A percentile compares a stretch with the other conserved stretches of the same genome.
Conservation (phyloP, 1,284 basidiomycete species). For the Kalmanozyma brasiliensis region DNA sequence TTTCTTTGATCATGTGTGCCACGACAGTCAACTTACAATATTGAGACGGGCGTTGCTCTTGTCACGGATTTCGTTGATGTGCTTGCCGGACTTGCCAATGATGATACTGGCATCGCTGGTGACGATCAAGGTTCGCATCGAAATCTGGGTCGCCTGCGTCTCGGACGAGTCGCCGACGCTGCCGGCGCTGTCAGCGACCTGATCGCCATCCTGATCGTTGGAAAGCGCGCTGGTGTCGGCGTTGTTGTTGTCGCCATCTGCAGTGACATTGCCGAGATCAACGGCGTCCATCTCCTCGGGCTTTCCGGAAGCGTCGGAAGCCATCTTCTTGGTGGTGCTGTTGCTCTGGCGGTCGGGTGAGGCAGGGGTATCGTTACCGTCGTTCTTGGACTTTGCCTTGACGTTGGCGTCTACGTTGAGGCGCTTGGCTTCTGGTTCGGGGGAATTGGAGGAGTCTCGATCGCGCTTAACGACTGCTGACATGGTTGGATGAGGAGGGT, state of each 20-base stretch:
- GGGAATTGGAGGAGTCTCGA: slow-evolving; percentile 49
- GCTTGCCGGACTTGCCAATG: slow-evolving; percentile 93
- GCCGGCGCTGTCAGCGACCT: slow-evolving; percentile 26
- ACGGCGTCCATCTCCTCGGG: slow-evolving; percentile 53
- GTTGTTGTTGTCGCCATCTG: slow-evolving; percentile 43
- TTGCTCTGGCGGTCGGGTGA: neutral
- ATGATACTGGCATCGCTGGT: slow-evolving; percentile 99
- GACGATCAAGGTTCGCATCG: slow-evolving; percentile 78
- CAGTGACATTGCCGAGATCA: slow-evolving; percentile 49
- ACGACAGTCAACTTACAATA: slow-evolving; percentile 50
- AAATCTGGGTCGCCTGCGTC: slow-evolving; percentile 54
- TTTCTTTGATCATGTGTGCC: neutral
- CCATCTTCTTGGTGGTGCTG: slow-evolving; percentile 28
- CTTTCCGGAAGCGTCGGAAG: slow-evolving; percentile 38
- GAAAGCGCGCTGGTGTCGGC: slow-evolving; percentile 30
- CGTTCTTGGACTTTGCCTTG: slow-evolving; percentile 12
- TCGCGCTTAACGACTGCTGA: slow-evolving; percentile 57
- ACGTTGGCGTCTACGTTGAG: slow-evolving; percentile 37
- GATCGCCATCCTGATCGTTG: slow-evolving; percentile 38
- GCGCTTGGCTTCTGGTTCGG: slow-evolving; percentile 52
- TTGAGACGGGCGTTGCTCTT: slow-evolving; percentile 86
- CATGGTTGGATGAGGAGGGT: slow-evolving; percentile 38
- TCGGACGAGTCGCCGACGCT: slow-evolving; percentile 46
- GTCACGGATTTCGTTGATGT: slow-evolving; percentile 98
- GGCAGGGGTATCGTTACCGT: slow-evolving; percentile 14